These are phyloP conservation scores for Aspergillus ibericus DNA, from an alignment of 2,329 filamentous ascomycete genomes.

Conservation along the genomic window DNA sequence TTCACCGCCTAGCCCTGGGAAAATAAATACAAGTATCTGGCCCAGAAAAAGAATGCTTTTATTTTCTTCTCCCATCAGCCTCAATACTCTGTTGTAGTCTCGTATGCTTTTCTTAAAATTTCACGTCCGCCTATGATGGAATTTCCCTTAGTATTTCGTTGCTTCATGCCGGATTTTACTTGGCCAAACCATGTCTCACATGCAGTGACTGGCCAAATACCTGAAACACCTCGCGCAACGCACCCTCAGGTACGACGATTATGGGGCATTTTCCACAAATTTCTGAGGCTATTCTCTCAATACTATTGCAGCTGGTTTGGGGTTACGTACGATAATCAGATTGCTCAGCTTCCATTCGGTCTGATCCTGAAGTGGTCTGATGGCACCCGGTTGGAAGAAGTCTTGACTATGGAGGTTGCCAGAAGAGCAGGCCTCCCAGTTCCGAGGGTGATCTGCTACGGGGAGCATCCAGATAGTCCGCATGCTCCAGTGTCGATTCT, in stretches of 20 bases:
- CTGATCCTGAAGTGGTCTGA: conserved; percentile 43
- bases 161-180: conserved; percentile 29
- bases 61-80: too few species aligned
- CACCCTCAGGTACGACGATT: conserved; percentile 19
- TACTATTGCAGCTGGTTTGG: conserved; percentile 33
- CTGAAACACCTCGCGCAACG: conserved; percentile 20
- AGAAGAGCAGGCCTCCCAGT: conserved; percentile 36
- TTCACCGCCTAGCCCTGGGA: too few species aligned
- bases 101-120: too few species aligned
- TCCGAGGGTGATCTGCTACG: conserved; percentile 34
- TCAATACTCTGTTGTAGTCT: too few species aligned
- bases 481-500: conserved; percentile 34
- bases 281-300: conserved; percentile 29
- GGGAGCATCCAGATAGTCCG: conserved; percentile 29
- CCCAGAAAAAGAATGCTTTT: too few species aligned
- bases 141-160: too few species aligned
- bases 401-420: conserved; percentile 36
- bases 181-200: conserved; percentile 25
- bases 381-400: conserved; percentile 38
- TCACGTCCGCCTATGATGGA: too few species aligned
- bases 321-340: conserved; percentile 27
- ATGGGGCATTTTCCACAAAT: conserved; percentile 34
- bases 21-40: too few species aligned
- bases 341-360: conserved; percentile 39
- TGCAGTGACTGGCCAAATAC: conserved; percentile 20